Evolutionary conservation across 306 rosid genomes (phyloP).

Genomic region (Geum urbanum): DNA sequence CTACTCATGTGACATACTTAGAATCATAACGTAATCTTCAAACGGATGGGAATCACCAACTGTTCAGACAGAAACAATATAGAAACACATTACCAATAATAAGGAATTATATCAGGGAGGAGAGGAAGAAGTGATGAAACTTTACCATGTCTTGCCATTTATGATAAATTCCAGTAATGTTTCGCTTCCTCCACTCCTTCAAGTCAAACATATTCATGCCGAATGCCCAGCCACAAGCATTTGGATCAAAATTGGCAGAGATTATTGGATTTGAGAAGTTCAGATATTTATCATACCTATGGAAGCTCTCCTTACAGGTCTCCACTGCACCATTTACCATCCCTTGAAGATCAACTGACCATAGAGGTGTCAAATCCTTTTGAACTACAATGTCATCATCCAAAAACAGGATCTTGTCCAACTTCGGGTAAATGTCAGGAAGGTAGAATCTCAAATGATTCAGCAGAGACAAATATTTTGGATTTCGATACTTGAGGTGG

Average conservation of each 20-base stretch:
- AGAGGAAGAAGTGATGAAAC: constrained; percentile 19
- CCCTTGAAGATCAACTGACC: constrained; percentile 84
- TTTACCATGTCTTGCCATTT: constrained; percentile 91
- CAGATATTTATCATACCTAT: constrained; percentile 94
- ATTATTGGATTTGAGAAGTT: constrained; percentile 84
- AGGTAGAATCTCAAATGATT: constrained; percentile 94
- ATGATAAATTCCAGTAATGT: constrained; percentile 91
- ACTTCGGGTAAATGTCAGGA: constrained; percentile 89
- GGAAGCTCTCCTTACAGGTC: constrained; percentile 98
- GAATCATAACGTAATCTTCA: neutral
- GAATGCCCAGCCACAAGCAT: constrained; percentile 98
- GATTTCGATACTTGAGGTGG: constrained; percentile 87
- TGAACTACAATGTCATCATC: constrained; percentile 98
- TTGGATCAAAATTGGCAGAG: constrained; percentile 73
- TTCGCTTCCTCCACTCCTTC: constrained; percentile 89
- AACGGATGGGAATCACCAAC: neutral
- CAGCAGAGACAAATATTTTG: constrained; percentile 90
- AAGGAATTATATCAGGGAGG: neutral
- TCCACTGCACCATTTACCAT: constrained; percentile 99
- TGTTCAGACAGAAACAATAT: too few relatives aligned
- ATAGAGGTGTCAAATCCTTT: constrained; percentile 83
- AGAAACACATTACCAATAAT: neutral
- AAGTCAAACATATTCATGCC: constrained; percentile 96
- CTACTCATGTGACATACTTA: neutral
- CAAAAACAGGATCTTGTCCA: constrained; percentile 84